Conservation (phyloP, 2,329 filamentous ascomycete species). For the Canariomyces notabilis region DNA sequence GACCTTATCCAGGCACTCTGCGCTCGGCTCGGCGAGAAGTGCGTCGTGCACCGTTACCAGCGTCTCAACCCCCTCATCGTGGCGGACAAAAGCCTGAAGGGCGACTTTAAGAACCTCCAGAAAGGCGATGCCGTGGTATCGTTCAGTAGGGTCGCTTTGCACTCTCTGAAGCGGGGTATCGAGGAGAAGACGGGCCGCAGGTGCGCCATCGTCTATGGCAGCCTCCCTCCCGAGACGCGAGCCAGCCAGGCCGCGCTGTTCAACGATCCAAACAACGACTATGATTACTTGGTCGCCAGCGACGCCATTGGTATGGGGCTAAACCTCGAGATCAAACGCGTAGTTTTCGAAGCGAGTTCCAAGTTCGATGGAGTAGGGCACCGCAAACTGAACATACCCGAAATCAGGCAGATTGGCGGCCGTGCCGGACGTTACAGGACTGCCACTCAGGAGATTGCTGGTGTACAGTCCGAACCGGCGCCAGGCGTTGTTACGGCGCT, state of each 20-base stretch:
- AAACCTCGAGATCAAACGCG: conserved; percentile 84
- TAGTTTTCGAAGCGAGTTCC: conserved; percentile 74
- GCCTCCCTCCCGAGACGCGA: conserved; percentile 84
- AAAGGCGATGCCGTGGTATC: conserved; percentile 90
- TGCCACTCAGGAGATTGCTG: conserved; percentile 50
- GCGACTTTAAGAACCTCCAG: conserved; percentile 60
- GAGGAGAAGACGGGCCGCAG: conserved; percentile 70
- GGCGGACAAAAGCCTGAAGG: conserved; percentile 57
- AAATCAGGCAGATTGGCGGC: conserved; percentile 92
- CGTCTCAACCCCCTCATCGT: conserved; percentile 73
- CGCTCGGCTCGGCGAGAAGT: conserved; percentile 72
- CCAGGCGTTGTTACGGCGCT: conserved; percentile 76
- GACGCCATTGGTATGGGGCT: conserved; percentile 92
- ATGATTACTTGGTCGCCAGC: conserved; percentile 85
- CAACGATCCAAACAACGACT: conserved; percentile 93
- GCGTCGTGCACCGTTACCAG: conserved; percentile 76
- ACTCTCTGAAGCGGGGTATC: conserved; percentile 71
- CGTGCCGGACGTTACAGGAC: conserved; percentile 82
- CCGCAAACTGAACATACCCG: conserved; percentile 60
- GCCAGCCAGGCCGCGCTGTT: conserved; percentile 88
- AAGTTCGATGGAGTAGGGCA: conserved; percentile 64
- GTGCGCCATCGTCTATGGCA: conserved; percentile 90
- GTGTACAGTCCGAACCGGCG: background rate
- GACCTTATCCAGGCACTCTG: conserved; percentile 74
- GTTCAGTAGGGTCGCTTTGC: conserved; percentile 78